Percentiles rank a stretch among this genome's conserved stretches.
Evolutionary conservation across 2,329 filamentous ascomycete species (phyloP).

Genomic region (Penicillium sp.): DNA sequence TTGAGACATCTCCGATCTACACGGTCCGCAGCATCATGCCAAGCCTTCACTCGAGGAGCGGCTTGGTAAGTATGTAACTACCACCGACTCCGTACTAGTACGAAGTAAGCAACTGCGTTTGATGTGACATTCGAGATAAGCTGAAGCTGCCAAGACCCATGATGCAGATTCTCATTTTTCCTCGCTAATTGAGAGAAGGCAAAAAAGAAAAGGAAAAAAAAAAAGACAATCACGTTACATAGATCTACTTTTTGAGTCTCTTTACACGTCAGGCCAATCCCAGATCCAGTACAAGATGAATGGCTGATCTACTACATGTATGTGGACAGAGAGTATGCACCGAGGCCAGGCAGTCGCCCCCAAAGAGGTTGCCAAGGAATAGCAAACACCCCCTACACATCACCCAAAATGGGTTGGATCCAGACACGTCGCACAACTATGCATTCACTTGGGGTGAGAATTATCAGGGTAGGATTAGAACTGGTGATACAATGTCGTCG

Average conservation of each 20-base stretch:
- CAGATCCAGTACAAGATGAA: not conserved
- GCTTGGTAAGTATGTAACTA: not conserved
- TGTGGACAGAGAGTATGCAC: not conserved
- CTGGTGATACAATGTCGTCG: slow-evolving; percentile 30
- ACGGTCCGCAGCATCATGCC: slow-evolving; percentile 13
- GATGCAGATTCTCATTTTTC: not conserved
- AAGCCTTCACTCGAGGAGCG: slow-evolving; percentile 5
- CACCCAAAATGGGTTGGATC: not conserved
- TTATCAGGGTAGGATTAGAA: slow-evolving; percentile 20
- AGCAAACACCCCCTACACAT: not conserved
- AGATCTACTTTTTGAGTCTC: not conserved
- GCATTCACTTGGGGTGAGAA: slow-evolving; percentile 8
- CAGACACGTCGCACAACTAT: slow-evolving; percentile 12
- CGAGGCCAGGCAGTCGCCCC: not conserved
- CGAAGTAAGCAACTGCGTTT: not conserved
- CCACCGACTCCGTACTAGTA: not conserved
- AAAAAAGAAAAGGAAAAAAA: too few species aligned
- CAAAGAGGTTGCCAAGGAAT: not conserved
- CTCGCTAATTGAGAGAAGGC: not conserved
- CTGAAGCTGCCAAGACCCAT: not conserved
- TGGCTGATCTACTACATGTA: not conserved
- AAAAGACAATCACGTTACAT: not conserved
- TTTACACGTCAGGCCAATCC: not conserved
- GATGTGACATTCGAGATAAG: not conserved
- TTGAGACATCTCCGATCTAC: slow-evolving; percentile 11